Evolutionary conservation across 345 rosid genomes (phyloP).

Genomic region (Geranium brycei): DNA sequence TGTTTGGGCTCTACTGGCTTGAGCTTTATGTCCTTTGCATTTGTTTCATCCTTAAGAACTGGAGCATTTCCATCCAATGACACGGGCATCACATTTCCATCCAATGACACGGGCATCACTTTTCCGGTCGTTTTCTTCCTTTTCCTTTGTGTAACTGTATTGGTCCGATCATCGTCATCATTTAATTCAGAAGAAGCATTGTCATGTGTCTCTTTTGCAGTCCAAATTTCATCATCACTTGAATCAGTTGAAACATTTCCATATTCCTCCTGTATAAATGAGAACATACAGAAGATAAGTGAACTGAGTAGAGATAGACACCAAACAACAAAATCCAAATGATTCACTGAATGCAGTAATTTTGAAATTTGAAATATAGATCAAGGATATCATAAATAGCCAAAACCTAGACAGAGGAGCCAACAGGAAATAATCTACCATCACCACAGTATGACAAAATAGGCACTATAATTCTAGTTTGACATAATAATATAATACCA

Average conservation of each 20-base stretch:
- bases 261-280: conserved; percentile 59
- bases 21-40: conserved; percentile 15
- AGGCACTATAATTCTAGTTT: too few species aligned
- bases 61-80: conserved; percentile 25
- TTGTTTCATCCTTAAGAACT: conserved; percentile 4
- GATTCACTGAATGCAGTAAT: too few species aligned
- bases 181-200: conserved; percentile 23
- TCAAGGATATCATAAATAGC: too few species aligned
- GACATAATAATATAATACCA: too few species aligned
- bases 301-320: conserved; percentile 7
- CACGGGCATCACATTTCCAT: conserved; percentile 26
- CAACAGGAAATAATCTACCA: too few species aligned
- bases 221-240: conserved; percentile 11
- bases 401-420: neutral
- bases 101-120: conserved; percentile 15
- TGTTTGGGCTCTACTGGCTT: conserved; percentile 10
- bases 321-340: neutral
- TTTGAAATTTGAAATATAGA: too few species aligned
- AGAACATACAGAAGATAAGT: conserved; percentile 12
- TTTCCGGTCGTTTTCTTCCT: conserved; percentile 20
- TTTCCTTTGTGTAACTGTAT: conserved; percentile 23
- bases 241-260: conserved; percentile 34
- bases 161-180: conserved; percentile 58
- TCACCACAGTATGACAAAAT: too few species aligned
- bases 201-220: conserved; percentile 57